Evolutionary conservation across 305 asterid genomes (phyloP).

Genomic region (Lippia alba): DNA sequence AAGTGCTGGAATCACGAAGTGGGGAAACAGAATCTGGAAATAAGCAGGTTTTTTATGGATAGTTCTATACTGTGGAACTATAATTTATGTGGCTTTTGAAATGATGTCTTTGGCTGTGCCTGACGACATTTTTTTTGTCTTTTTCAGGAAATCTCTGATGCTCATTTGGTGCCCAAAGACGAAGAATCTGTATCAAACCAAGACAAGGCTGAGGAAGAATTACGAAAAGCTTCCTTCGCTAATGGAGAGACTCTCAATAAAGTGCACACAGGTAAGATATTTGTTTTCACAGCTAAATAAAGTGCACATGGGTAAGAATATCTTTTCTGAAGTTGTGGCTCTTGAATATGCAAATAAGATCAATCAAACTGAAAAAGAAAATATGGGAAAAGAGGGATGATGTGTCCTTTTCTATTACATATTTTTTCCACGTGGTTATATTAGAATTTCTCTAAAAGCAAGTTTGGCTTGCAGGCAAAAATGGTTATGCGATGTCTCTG

Average conservation of each 20-base stretch:
- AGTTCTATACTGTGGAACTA: conserved; percentile 13
- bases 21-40: conserved; percentile 49
- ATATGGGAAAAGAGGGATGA: neutral
- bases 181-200: conserved; percentile 52
- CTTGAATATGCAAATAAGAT: conserved; percentile 14
- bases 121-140: conserved; percentile 26
- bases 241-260: conserved; percentile 51
- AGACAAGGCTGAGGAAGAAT: conserved; percentile 61
- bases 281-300: neutral
- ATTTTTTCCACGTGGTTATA: conserved; percentile 8
- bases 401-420: neutral
- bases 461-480: conserved; percentile 67
- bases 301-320: no score
- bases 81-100: conserved; percentile 10
- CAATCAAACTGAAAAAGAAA: neutral
- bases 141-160: conserved; percentile 60
- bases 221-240: conserved; percentile 47
- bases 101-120: conserved; percentile 21
- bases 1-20: conserved; percentile 40
- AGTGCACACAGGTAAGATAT: conserved; percentile 57
- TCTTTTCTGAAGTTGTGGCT: neutral
- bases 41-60: conserved; percentile 54
- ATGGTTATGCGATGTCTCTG: conserved; percentile 86
- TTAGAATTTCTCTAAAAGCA: conserved; percentile 25
- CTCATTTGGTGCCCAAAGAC: conserved; percentile 47